Base-by-base conservation (phyloP, 1,139 yeast species). In the Scheffersomyces parashehatae region DNA sequence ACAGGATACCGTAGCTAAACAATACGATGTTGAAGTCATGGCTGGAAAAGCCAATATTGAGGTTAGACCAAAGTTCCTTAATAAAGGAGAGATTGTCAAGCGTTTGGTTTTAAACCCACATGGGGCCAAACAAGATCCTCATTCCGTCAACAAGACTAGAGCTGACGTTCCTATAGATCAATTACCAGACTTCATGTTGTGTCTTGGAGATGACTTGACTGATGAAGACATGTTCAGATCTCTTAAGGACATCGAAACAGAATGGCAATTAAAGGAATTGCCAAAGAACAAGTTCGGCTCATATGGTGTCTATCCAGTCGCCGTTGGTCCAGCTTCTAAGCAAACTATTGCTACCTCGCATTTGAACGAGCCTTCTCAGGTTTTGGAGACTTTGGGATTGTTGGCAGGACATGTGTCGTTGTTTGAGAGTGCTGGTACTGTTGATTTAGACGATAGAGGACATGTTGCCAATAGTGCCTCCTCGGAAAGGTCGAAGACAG, bases 171-270 rank as follows among this genome's bases (percentile, higher is more conserved):
- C 73, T 0, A 62, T 67, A 26, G 77, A 74, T 2, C 73, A 78
- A 40, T 70, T 81, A 39, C 93, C 97, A 0, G 96, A 88, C 57
- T 93, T 95, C 59, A 80, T 88, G 39, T 67, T 91, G 44, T 93
- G 98, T 68, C 70, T 89, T 38, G 99, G 99, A 38, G 99, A 93
- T 64, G 99, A 93, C 63, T 77, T 85, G 41, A 95, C 99, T 0
- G 99, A 93, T 64, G 99, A 93, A 64, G 99, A 93, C 60, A 93
- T 93, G 99, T 93, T 93, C 65, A 76, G 73, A 47, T 85, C 93
- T 24, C 70, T 93, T 53, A 77, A 81, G 47, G 70, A 70, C 4
- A 79, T 85, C 50, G 90, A 85, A 52, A 59, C 62, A 2, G 64
- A 67, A 29, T 85, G 83, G 78, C 57, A 55, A 31, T 50, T 52